Base-by-base conservation (phyloP, 345 rosid species). In the Euclidium syriacum region DNA sequence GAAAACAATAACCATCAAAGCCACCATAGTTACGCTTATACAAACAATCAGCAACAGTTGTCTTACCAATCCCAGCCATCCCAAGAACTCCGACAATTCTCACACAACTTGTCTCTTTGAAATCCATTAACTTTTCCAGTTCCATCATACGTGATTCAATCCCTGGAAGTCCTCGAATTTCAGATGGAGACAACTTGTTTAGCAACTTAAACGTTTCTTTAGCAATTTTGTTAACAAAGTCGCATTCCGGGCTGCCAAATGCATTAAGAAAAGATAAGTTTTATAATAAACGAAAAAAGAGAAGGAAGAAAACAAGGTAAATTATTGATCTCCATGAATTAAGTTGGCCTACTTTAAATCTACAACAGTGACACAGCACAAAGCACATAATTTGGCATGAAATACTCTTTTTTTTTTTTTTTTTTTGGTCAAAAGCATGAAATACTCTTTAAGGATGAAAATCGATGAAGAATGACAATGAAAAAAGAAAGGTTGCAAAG, bases 31-130 rank as follows among this genome's bases (percentile, higher is more conserved):
- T 49, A 24, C 48, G 48, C 23, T 49, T 62, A 7, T 62, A 49
- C 11, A 62, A 26, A 25, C 46, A 48, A 1, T 41, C 52, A 14
- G 61, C 52, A 41, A 64, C 50, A 4, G 41, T 52, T 1, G 6
- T 64, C 29, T 64, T 54, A 44, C 73, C 73, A 52, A 69, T 42
- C 19, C 73, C 62, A 43, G 67, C 67, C 73, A 69, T 69, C 10
- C 67, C 73, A 60, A 69, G 67, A 52, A 69, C 67, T 6, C 73
- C 73, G 1, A 69, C 14, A 9, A 43, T 43, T 26, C 55, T 40
- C 4, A 60, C 39, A 43, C 49, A 9, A 0, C 46, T 19, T 2
- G 25, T 52, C 1, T 60, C 53, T 23, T 52, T 1, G 0, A 69
- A 43, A 42, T 0, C 0, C 9, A 61, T n/a, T 1, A 34, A 6